Evolutionary conservation across 495 filamentous ascomycete genomes (phyloP).

Genomic region (Neurospora sp.): DNA sequence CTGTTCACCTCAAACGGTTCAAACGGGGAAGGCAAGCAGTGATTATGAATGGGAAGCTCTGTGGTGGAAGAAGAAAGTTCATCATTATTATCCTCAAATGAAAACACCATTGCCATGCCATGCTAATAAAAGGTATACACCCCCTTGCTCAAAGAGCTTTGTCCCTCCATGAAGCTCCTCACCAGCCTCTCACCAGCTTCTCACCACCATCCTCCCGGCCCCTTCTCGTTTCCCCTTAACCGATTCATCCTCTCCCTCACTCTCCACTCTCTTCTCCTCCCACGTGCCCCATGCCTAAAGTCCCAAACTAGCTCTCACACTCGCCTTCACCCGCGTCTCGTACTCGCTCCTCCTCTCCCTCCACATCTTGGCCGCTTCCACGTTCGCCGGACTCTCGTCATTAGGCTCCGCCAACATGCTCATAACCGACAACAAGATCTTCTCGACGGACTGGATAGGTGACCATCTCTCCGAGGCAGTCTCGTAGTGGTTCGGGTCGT

Average conservation of each 20-base stretch:
- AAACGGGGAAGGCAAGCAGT: no score
- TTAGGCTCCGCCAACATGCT: slow-evolving; percentile 98
- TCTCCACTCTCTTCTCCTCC: not conserved
- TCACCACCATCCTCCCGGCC: not conserved
- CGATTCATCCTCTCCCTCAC: not conserved
- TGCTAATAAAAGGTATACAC: not conserved
- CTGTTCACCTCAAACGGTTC: no score
- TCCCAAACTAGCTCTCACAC: slow-evolving; percentile 48
- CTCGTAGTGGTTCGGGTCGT: slow-evolving; percentile 98
- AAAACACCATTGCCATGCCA: slow-evolving; percentile 7
- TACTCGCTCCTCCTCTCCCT: slow-evolving; percentile 75
- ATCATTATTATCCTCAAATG: not conserved
- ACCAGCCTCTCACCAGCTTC: not conserved
- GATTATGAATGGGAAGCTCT: no score
- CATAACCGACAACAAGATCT: slow-evolving; percentile 96
- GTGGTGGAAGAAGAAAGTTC: not conserved
- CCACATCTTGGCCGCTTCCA: slow-evolving; percentile 99
- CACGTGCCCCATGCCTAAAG: slow-evolving; percentile 21
- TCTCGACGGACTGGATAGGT: slow-evolving; percentile 94
- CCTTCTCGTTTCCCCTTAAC: not conserved
- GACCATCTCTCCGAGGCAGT: slow-evolving; percentile 91
- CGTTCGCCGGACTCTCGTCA: slow-evolving; percentile 95
- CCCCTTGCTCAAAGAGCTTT: not conserved
- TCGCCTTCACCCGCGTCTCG: slow-evolving; percentile 74
- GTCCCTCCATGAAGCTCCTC: not conserved